Conservation (phyloP, 768 basidiomycete genomes). For the Hortiboletus flavorubellus region DNA sequence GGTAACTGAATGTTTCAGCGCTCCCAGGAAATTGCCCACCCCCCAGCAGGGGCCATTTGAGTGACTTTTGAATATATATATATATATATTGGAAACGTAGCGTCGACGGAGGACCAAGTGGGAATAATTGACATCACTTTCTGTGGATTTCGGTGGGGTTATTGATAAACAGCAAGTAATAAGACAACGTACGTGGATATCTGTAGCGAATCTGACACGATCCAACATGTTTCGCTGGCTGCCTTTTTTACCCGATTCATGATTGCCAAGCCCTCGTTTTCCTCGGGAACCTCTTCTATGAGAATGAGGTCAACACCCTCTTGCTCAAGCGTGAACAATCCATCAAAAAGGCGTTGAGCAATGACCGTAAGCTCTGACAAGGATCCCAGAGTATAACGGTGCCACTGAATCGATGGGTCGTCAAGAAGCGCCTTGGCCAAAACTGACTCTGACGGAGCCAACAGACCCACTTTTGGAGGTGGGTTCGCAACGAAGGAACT, state of each 20-base stretch:
- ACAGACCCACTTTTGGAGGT: conserved; percentile 55
- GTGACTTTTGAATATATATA: background rate
- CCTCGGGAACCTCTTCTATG: conserved; percentile 80
- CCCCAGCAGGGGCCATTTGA: background rate
- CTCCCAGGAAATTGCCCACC: background rate
- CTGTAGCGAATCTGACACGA: conserved; percentile 17
- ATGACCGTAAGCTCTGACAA: conserved; percentile 57
- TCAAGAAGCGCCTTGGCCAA: conserved; percentile 30
- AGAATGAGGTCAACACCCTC: conserved; percentile 78
- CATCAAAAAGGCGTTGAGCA: conserved; percentile 85
- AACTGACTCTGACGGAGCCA: conserved; percentile 59
- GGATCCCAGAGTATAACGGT: conserved; percentile 49
- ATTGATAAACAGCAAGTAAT: background rate
- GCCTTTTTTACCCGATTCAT: conserved; percentile 96
- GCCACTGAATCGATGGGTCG: conserved; percentile 49
- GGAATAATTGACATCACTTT: background rate
- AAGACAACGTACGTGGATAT: conserved; percentile 14
- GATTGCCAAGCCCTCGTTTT: conserved; percentile 82
- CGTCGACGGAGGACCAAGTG: background rate
- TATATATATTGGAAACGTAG: background rate
- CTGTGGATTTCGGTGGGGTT: background rate
- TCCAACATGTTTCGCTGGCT: conserved; percentile 53
- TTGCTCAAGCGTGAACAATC: conserved; percentile 74
- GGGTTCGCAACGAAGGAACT: conserved; percentile 5
- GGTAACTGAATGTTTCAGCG: background rate